phyloP scores from a whole-genome alignment of 352 stramenopile genomes.

The Globisporangium perplexum region DNA sequence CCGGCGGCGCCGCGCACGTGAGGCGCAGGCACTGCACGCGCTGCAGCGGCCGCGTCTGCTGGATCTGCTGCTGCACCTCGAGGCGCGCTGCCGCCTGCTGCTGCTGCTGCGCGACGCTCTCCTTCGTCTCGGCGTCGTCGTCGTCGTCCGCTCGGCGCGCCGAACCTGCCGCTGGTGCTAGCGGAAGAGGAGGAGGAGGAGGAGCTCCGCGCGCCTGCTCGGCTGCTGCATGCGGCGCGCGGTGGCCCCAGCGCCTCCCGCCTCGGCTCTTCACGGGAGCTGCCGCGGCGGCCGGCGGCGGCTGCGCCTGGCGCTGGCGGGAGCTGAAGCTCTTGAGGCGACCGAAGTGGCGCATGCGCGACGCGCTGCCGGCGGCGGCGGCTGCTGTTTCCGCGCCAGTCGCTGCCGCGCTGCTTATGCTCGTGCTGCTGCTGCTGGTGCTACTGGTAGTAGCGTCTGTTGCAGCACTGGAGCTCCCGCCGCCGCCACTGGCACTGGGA shows the following conservation, averaged over 20 bases:
- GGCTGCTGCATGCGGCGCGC: neutral
- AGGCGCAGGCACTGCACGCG: slow-evolving; percentile 58
- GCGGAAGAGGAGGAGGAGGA: neutral
- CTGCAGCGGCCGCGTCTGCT: slow-evolving; percentile 22
- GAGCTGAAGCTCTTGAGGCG: slow-evolving; percentile 15
- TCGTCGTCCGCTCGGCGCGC: neutral
- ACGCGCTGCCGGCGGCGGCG: neutral
- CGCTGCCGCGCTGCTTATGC: neutral
- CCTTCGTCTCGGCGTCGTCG: slow-evolving; percentile 15
- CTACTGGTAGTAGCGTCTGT: neutral
- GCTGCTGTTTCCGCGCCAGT: too few species aligned
- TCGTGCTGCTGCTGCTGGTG: neutral
- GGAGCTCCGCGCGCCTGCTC: neutral
- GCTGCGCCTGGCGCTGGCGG: slow-evolving; percentile 1
- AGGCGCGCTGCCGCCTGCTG: neutral
- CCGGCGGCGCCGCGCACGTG: slow-evolving; percentile 40
- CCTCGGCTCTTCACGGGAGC: neutral
- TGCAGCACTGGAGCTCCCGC: too few species aligned
- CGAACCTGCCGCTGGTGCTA: neutral
- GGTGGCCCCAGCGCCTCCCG: neutral
- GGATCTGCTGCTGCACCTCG: neutral
- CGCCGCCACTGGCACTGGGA: too few species aligned
- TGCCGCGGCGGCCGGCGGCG: neutral
- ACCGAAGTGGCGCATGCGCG: slow-evolving; percentile 8
- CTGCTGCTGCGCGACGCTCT: slow-evolving; percentile 1